Evolutionary conservation across 2,329 filamentous ascomycete genomes (phyloP), one percentile per base, ranked within the genome.

Genomic region (Claviceps maximensis): DNA sequence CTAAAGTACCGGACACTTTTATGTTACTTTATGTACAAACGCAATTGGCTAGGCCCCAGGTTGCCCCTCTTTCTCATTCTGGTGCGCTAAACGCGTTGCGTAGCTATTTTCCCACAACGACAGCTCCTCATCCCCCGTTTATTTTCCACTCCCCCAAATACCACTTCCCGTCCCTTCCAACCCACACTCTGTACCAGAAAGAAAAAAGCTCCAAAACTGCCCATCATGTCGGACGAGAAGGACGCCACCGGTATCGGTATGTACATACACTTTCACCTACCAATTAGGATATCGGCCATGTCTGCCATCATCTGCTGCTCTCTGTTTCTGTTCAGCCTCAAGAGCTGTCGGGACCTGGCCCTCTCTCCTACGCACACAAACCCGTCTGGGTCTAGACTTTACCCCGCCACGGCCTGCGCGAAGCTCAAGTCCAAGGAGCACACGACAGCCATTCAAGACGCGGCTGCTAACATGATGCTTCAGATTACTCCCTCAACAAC

Each of bases 401-500:
- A 58, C 56, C 56, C 57, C 55, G 55, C 54, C 53, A 57, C 51
- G 33, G 33, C 25, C 42, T 51, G 50, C 31, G 33, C 19, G 17
- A 33, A 44, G 36, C 25, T 15, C 47, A 27, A 29, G 27, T 29
- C 38, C 31, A 47, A 21, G 17, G n/a, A n/a, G 54, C 51, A 54
- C 53, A 52, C 50, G 45, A 52, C 49, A 23, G 38, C 46, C 19
- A 40, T 7, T 10, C 6, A 48, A n/a, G 21, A 13, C n/a, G n/a
- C 42, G 31, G 31, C 29, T 38, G 45, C 51, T 53, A 15, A 53
- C 51, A 38, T 19, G 41, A 13, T 19, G 41, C 33, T 48, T 6
- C 62, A 95, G 88, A 95, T 70, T 90, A 94, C 76, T 80, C 87
- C 61, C 82, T 96, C 71, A 87, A 83, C 71, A 93, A 94, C 77